These are phyloP conservation scores for Hyphopichia khmerensis DNA, from an alignment of 1,139 yeast species.

Conservation along the genomic window DNA sequence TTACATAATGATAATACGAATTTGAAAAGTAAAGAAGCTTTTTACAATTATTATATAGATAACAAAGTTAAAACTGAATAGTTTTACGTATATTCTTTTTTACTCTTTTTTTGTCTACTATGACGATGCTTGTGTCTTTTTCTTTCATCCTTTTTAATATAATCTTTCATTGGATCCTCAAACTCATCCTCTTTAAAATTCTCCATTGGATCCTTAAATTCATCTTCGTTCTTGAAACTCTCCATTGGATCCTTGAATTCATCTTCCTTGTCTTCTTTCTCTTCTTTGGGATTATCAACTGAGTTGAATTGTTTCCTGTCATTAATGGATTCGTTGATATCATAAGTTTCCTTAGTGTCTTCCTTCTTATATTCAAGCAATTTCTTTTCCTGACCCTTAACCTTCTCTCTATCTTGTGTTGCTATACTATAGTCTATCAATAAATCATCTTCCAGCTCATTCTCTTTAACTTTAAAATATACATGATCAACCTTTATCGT, in stretches of 20 bases:
- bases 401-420: neutral
- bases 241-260: slow-evolving; percentile 10
- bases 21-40: slow-evolving; percentile 28
- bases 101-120: slow-evolving; percentile 4
- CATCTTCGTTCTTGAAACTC: slow-evolving; percentile 1
- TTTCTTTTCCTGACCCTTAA: slow-evolving; percentile 6
- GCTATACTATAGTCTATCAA: slow-evolving; percentile 30
- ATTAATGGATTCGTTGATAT: too few relatives aligned
- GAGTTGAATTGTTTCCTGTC: too few relatives aligned
- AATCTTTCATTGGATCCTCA: slow-evolving; percentile 12
- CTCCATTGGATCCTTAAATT: slow-evolving; percentile 1
- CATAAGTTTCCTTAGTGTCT: too few relatives aligned
- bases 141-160: neutral
- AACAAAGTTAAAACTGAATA: slow-evolving; percentile 12
- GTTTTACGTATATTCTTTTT: neutral
- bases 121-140: slow-evolving; percentile 5
- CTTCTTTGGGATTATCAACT: too few relatives aligned
- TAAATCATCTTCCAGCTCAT: slow-evolving; percentile 48
- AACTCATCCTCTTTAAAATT: slow-evolving; percentile 9
- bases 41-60: slow-evolving; percentile 33
- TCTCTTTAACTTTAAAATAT: slow-evolving; percentile 55
- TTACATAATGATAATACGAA: slow-evolving; percentile 11
- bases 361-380: slow-evolving; percentile 8
- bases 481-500: slow-evolving; percentile 74
- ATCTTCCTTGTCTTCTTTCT: slow-evolving; percentile 2